Evolutionary conservation across 805 yeast species (phyloP), one percentile per base, ranked within the genome.

Genomic region (Yamadazyma insecticola): DNA sequence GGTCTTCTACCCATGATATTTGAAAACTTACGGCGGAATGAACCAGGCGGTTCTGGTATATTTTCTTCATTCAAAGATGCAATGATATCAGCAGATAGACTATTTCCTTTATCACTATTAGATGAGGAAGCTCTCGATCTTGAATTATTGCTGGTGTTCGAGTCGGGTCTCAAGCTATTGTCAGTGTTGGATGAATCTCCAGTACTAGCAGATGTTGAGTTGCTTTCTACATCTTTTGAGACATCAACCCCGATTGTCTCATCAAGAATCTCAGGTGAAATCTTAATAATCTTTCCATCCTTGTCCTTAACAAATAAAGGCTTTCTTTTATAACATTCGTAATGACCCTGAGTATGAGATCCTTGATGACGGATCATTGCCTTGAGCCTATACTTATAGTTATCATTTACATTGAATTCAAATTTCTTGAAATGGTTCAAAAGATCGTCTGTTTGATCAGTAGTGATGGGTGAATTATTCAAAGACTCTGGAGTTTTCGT

Each of bases 291-390:
- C 29, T 49, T 51, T 1, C 70, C 68, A 5, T 62, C 70, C 13
- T 52, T 45, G 35, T 62, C 63, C 39, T 70, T 74, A 31, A 65
- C 76, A 34, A 68, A 70, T 3, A 70, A 52, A 2, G 92, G 90
- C 50, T 88, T 89, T 28, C 76, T 77, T 40, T 83, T 78, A 51
- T 76, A 86, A 46, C 96, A 85, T 47, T 89, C 95, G 51, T 88
- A 89, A 50, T 89, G 97, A 1, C 97, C 97, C 26, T 77, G 74
- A 13, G 78, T 71, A 55, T 89, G 97, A 1, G 90, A 78, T 0
- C 98, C 98, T 27, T 79, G 76, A 52, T 92, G 97, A 42, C 88
- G 72, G 13, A 92, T 77, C 39, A 86, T 62, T 0, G 96, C 82
- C 39, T 70, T 73, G 22, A 92, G 64, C 37, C 64, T 63, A 52